Evolutionary conservation across 345 rosid species (phyloP).

Genomic region (Eucalyptus pauciflora): DNA sequence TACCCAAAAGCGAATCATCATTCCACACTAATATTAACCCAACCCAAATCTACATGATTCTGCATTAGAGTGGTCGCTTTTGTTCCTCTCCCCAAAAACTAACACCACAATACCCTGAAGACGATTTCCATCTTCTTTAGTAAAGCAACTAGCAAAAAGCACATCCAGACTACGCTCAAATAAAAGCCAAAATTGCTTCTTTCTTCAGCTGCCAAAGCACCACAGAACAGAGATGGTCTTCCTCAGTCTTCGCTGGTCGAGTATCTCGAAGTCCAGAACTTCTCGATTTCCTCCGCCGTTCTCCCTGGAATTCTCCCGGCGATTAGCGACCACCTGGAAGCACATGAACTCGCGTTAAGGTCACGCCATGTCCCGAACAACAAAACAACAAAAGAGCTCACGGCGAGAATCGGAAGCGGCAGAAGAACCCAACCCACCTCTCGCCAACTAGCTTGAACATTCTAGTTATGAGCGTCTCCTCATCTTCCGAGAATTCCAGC

Average conservation of each 20-base stretch:
- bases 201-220: not conserved
- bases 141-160: not conserved
- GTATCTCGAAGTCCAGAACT: conserved; percentile 25
- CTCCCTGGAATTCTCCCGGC: conserved; percentile 40
- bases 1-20: not conserved
- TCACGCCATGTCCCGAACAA: not conserved
- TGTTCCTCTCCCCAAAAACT: not conserved
- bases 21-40: not conserved
- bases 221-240: not conserved
- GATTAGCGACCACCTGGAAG: conserved; percentile 19
- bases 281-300: conserved; percentile 34
- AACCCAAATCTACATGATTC: not conserved
- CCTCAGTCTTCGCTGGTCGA: conserved; percentile 9
- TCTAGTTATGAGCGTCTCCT: conserved; percentile 22
- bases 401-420: not conserved
- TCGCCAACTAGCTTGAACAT: conserved; percentile 33
- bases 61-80: not conserved
- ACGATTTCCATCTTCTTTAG: not conserved
- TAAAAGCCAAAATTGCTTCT: not conserved
- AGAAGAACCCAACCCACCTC: not conserved
- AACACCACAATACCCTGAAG: not conserved
- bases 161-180: not conserved
- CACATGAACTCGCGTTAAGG: not conserved
- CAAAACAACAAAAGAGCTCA: not conserved
- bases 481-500: conserved; percentile 23